Base-by-base conservation (phyloP, 495 filamentous ascomycete species). In the Trichoderma gamsii region DNA sequence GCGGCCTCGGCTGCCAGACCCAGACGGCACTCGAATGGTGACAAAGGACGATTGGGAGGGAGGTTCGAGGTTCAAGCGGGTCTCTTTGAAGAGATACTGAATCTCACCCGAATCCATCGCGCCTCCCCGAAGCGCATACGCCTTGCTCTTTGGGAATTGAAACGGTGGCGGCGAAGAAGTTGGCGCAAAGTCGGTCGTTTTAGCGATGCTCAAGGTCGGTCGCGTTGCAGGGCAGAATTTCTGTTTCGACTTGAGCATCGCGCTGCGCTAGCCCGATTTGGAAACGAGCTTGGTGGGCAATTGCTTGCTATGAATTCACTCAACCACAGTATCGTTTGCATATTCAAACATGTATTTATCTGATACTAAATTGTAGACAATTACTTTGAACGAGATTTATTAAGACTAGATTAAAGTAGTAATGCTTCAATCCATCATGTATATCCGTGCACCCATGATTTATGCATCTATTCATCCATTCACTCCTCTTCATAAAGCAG, bases 1-100 rank as follows among this genome's bases (percentile, higher is more conserved):
- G 67, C 68, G 73, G 74, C 77, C 69, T 82, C 72, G 71, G 70
- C 49, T 72, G 71, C 75, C 79, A 75, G 75, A 68, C 72, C 76
- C 73, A 73, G 73, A 68, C 70, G 91, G 88, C 72, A 96, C 85
- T 70, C 88, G 89, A 73, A 96, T 84, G 72, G 89, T 86, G 75
- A 92, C 85, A 70, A 88, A 84, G 49, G 89, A 89, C 68, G 83
- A 83, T 72, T 85, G 80, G 68, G 83, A 88, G 63, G 88, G 82
- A 32, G 92, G 88, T 74, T 94, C 90, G 66, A 95, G 83, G 70
- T 92, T 89, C 69, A 96, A 79, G 73, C 92, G 87, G 73, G 91
- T 90, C 80, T 97, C 93, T 76, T 92, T 93, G 82, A 91, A 94
- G 71, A 92, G 80, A 72, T 82, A 83, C 68, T 77, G 76, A 32